Evolutionary conservation across 2,329 filamentous ascomycete species (phyloP), one percentile per base, ranked within the genome.

Genomic region (Cercospora sojina): DNA sequence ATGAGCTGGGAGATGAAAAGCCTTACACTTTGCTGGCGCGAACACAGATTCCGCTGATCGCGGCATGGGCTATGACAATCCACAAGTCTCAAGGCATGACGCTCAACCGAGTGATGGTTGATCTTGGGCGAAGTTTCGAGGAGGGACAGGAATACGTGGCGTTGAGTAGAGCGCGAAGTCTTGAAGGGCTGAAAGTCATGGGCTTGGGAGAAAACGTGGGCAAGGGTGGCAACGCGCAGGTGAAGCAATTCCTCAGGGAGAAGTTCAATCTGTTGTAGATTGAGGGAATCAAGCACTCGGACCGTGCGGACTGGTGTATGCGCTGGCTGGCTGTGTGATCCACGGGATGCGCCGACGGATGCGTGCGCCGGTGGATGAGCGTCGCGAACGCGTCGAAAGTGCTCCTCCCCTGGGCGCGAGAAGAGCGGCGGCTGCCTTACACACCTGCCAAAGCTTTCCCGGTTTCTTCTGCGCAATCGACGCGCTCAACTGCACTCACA

Each of bases 61-160:
- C 86, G 0, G 88, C 83, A 0, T 90, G 87, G 85, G 88, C 88
- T 0, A 83, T 89, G 71, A 89, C 83, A 0, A 84, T 88, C 2
- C 88, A 90, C 74, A 89, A 88, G 74, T 82, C 82, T 3, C 86
- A 90, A 77, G 86, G 87, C 3, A 85, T 89, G 80, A 88, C 87
- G 1, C 77, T 90, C 3, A 83, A 88, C 20, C 81, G 81, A 3
- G 86, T 87, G 1, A 80, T 83, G 1, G 85, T 90, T 1, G 77
- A 89, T 71, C 73, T 90, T 7, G 74, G 74, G 0, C 74, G 75
- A 5, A 81, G 81, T 0, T 90, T 88, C 70, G 84, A 85, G 65
- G 78, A 82, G 29, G 86, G 86, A 0, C 87, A 89, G 76, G 83
- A 84, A 0, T 90, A 90, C 64, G 88, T 90, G 7, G 86, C 86